Evolutionary conservation across 1,284 basidiomycete genomes (phyloP), one percentile per base, ranked within the genome.

Genomic region (Paramarasmius palmivorus): DNA sequence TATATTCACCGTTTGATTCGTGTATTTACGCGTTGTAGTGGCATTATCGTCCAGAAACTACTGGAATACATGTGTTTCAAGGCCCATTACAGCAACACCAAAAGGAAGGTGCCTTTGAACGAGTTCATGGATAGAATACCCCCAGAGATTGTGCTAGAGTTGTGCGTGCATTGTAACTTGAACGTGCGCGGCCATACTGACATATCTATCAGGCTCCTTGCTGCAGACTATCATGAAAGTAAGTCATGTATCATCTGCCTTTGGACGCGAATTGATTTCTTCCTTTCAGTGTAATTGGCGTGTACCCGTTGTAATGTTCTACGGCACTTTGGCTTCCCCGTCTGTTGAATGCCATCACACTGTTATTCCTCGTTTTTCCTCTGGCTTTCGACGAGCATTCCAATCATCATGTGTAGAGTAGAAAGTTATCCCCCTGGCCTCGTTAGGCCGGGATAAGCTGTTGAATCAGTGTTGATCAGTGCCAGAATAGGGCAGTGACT

Each of bases 1-100:
- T 15, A n/a, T 29, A 32, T 20, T 23, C n/a, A 19, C 38, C 17
- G 26, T 6, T 32, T 19, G n/a, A 12, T 17, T 25, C 41, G 32
- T 23, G n/a, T 38, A 34, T 36, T 36, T 12, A 37, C 44, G 15
- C 17, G 23, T 41, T 12, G 15, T 62, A 92, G 90, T 26, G 86
- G 82, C 2, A 79, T 86, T 36, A 84, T 93, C 23, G 82, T 92
- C 2, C 90, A 93, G 67, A 93, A 91, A 64, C 74, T 93, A 29
- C 76, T 88, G 37, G 92, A 94, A 66, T 94, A 92, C 64, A 84
- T 94, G 69, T 72, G 81, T 51, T 93, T 90, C 77, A 91, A 89
- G 70, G 74, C 82, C 0, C 73, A 86, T 55, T 90, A 91, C 65
- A 79, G 84, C 53, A 74, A 75, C 14, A 73, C 77, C 2, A 88